phyloP scores from a whole-genome alignment of 257 asterid genomes.

The Solanum bulbocastanum region DNA sequence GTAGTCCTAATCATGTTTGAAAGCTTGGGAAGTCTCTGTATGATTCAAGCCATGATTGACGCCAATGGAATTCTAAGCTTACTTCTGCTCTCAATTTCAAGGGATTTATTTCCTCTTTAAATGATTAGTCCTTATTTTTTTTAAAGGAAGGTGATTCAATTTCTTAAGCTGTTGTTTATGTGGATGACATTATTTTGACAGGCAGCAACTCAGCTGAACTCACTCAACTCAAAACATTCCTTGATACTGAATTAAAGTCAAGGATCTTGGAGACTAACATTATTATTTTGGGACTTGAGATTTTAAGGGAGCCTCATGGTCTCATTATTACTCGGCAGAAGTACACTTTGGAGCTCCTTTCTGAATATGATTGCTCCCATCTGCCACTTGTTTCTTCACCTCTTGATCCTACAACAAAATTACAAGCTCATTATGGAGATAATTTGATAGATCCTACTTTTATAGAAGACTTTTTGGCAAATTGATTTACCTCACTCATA shows the following conservation, averaged over 20 bases:
- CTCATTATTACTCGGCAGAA: not conserved
- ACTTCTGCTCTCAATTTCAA: not conserved
- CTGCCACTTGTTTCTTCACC: not conserved
- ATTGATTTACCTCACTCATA: not conserved
- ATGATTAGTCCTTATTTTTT: not conserved
- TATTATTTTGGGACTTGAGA: not conserved
- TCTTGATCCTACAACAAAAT: not conserved
- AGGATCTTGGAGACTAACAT: not conserved
- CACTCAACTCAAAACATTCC: not conserved
- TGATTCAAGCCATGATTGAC: not conserved
- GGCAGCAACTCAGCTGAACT: not conserved
- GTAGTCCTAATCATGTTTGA: not conserved
- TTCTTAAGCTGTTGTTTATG: not conserved
- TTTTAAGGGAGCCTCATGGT: not conserved
- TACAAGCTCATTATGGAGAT: not conserved
- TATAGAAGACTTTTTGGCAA: not conserved
- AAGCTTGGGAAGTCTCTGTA: not conserved
- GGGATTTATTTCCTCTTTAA: not conserved
- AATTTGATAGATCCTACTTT: not conserved
- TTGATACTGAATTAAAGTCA: not conserved
- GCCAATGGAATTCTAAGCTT: not conserved
- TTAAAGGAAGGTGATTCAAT: not conserved
- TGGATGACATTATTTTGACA: not conserved
- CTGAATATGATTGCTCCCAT: not conserved
- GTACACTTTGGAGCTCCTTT: not conserved